phyloP scores from a whole-genome alignment of 352 stramenopile genomes.

The Globisporangium cylindrosporum region DNA sequence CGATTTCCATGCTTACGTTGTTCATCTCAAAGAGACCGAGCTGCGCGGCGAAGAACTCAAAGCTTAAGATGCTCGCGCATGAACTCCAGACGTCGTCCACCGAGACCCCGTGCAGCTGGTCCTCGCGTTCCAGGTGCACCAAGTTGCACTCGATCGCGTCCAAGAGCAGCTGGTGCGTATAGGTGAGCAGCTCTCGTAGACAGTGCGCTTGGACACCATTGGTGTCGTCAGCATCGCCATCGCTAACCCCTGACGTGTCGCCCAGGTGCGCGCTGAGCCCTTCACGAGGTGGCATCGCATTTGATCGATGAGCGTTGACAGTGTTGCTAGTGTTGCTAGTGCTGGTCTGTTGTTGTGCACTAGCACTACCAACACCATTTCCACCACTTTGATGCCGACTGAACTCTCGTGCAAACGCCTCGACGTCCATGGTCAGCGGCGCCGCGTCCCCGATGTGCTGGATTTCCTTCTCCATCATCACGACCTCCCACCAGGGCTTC shows the following conservation, averaged over 20 bases:
- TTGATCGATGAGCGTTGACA: background rate
- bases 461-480: conserved; percentile 27
- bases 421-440: background rate
- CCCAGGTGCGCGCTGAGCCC: background rate
- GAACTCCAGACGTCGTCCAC: conserved; percentile 59
- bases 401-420: conserved; percentile 9
- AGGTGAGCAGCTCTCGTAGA: conserved; percentile 54
- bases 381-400: background rate
- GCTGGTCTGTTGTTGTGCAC: background rate
- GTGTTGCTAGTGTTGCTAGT: background rate
- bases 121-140: conserved; percentile 56
- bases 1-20: conserved; percentile 91
- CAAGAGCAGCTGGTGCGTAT: conserved; percentile 62
- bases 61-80: conserved; percentile 65
- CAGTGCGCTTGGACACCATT: conserved; percentile 29
- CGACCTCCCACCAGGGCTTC: conserved; percentile 88
- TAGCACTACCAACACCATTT: background rate
- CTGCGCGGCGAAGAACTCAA: conserved; percentile 87
- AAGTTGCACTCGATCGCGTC: conserved; percentile 72
- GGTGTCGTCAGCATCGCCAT: background rate
- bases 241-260: background rate
- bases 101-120: conserved; percentile 49
- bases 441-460: background rate
- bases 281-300: background rate
- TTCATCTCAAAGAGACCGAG: conserved; percentile 98